Evolutionary conservation across 2,329 filamentous ascomycete species (phyloP), one percentile per base, ranked within the genome.

Genomic region (Colletotrichum sp.): DNA sequence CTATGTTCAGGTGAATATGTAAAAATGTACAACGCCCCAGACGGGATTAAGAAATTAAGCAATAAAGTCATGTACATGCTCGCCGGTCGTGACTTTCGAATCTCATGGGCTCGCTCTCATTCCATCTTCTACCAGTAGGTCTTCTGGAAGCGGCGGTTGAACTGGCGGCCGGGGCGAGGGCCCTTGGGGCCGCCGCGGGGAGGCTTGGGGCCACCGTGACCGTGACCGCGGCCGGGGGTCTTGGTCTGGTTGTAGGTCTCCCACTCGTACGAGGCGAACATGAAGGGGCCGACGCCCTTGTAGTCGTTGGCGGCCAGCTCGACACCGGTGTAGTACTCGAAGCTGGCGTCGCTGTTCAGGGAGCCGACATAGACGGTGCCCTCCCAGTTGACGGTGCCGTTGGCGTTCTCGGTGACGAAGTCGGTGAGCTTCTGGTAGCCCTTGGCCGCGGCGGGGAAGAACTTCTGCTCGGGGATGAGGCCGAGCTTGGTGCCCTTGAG

Each of bases 281-380:
- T 78, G 60, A 74, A 78, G 28, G 78, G 78, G 39, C 76, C 77
- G 18, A 77, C 77, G 10, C 78, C 78, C 71, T 78, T 78, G 74
- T 75, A 78, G 69, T 79, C 77, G 70, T 79, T 78, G 60, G 67
- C 63, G 55, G 69, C 64, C 15, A 76, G 72, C 39, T 43, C 32
- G 9, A 76, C 64, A 15, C 26, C 21, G 48, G 24, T 76, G 74
- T 76, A 76, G 74, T 76, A 76, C 82, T 89, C 85, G 78, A 89
- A 91, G n/a, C 84, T 85, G 7, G 86, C 89, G 77, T 88, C 83
- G 16, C 86, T 86, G 78, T 84, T 86, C 77, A 91, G 79, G 70
- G 87, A 89, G 68, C 89, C 89, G 18, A 91, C 89, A 64, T 84
- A 81, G 3, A 91, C 89, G 0, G 89, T 91, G 3, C 88, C 88